These are phyloP conservation scores for Aspergillus sojae DNA, from an alignment of 2,329 filamentous ascomycete genomes.

Conservation along the genomic window DNA sequence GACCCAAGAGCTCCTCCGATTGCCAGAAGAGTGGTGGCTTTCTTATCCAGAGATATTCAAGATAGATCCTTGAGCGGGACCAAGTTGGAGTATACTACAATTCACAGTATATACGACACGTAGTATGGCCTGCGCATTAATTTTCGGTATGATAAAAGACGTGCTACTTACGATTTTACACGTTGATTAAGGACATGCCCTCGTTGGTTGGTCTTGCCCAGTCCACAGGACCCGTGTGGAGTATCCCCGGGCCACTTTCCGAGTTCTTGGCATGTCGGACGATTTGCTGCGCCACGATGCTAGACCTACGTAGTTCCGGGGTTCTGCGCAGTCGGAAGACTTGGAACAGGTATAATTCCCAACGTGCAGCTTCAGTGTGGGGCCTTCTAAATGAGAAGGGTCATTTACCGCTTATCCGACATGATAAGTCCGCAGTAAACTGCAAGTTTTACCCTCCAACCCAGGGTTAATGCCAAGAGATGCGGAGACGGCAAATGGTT, in stretches of 20 bases:
- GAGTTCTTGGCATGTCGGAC: slow-evolving; percentile 12
- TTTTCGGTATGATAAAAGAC: neutral
- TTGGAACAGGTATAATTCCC: neutral
- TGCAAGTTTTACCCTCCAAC: neutral
- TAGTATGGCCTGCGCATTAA: neutral
- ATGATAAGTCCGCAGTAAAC: neutral
- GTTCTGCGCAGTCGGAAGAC: neutral
- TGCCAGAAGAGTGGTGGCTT: neutral
- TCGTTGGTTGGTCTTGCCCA: neutral
- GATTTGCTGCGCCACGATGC: slow-evolving; percentile 12
- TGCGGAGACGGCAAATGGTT: neutral
- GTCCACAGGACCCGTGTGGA: neutral
- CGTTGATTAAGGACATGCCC: neutral
- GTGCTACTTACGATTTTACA: neutral
- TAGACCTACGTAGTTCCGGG: neutral
- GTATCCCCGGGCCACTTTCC: neutral
- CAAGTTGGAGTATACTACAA: neutral
- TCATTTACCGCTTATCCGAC: neutral
- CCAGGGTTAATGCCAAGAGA: neutral
- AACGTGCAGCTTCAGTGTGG: neutral
- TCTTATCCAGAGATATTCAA: neutral
- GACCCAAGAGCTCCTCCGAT: neutral
- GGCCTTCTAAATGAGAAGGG: slow-evolving; percentile 1
- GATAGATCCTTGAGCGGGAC: neutral
- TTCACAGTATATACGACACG: neutral